Evolutionary conservation across 306 rosid species (phyloP).

Genomic region (Cicer cuneatum): DNA sequence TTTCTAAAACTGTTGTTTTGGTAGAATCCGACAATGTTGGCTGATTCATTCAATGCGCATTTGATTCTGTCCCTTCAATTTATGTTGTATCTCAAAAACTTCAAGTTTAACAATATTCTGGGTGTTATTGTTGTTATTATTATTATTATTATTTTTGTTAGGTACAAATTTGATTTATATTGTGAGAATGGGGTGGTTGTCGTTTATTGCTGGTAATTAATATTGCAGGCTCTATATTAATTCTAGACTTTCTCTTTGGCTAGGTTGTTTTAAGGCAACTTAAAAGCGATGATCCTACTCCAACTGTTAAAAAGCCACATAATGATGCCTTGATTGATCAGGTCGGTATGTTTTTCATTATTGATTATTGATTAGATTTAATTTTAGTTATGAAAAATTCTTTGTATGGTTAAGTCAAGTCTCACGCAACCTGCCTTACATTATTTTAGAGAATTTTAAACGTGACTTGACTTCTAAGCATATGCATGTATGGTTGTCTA

Average conservation of each 20-base stretch:
- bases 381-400: conserved; percentile 1
- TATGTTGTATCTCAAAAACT: background rate
- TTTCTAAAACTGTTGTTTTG: background rate
- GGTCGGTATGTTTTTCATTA: conserved; percentile 55
- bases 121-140: conserved; percentile 22
- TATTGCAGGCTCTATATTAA: conserved; percentile 17
- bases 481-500: conserved; percentile 5
- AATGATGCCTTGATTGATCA: conserved; percentile 79
- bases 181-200: conserved; percentile 19
- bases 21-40: background rate
- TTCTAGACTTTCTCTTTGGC: conserved; percentile 19
- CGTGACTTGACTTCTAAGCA: conserved; percentile 4
- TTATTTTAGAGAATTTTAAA: conserved; percentile 5
- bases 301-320: conserved; percentile 67
- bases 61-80: conserved; percentile 16
- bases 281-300: conserved; percentile 56
- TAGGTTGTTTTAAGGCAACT: conserved; percentile 74
- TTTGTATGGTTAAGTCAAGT: background rate
- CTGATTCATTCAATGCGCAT: background rate
- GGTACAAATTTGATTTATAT: conserved; percentile 13
- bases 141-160: conserved; percentile 25
- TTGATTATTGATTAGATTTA: background rate
- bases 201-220: conserved; percentile 12
- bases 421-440: background rate
- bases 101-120: conserved; percentile 2